Evolutionary conservation across 768 basidiomycete species (phyloP).

Genomic region (Amylocystis lapponica): DNA sequence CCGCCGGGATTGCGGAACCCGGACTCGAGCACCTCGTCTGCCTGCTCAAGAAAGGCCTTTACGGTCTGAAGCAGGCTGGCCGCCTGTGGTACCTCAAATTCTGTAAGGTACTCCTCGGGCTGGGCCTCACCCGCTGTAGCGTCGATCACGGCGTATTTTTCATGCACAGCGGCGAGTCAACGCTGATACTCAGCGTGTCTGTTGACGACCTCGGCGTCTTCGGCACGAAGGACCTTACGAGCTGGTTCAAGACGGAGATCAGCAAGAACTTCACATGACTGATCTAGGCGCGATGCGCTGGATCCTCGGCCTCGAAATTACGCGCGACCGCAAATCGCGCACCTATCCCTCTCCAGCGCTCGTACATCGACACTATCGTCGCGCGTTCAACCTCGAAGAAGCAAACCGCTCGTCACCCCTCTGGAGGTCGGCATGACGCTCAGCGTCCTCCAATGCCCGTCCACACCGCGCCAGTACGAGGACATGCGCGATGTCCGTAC

Average conservation of each 20-base stretch:
- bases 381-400: constrained; percentile 6
- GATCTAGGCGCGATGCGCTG: background rate
- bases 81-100: constrained; percentile 14
- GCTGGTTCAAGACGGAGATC: background rate
- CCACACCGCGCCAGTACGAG: background rate
- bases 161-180: background rate
- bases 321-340: constrained; percentile 2
- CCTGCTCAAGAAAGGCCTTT: constrained; percentile 2
- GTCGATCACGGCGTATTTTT: no score
- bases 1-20: constrained; percentile 6
- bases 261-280: background rate
- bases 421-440: constrained; percentile 4
- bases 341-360: constrained; percentile 9
- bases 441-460: constrained; percentile 1
- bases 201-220: constrained; percentile 6
- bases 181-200: background rate
- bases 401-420: constrained; percentile 4
- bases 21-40: background rate
- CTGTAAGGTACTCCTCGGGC: background rate
- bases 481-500: constrained; percentile 12
- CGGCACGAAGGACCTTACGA: background rate
- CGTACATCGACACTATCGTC: constrained; percentile 12
- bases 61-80: constrained; percentile 12
- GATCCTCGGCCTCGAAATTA: constrained; percentile 9
- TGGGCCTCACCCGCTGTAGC: no score